phyloP scores from a whole-genome alignment of 306 rosid genomes.

The Spatholobus suberectus region DNA sequence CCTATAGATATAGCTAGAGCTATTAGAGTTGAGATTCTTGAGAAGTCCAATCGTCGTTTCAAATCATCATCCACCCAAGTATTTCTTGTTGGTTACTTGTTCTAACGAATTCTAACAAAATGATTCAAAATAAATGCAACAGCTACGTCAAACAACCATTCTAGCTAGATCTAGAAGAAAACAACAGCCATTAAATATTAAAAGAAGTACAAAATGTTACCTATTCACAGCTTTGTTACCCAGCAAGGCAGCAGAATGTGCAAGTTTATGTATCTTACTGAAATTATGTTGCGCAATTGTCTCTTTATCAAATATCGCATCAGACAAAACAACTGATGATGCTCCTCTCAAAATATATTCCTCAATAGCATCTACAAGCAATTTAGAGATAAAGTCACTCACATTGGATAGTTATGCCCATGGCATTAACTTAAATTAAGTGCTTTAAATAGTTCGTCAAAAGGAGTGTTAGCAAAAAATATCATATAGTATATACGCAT shows the following conservation, averaged over 20 bases:
- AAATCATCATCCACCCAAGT: neutral
- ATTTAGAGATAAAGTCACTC: conserved; percentile 17
- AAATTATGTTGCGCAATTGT: conserved; percentile 55
- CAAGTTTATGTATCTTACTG: conserved; percentile 66
- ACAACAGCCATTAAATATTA: conserved; percentile 1
- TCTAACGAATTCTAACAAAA: neutral
- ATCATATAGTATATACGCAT: neutral
- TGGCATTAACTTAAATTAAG: neutral
- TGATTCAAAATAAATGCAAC: neutral
- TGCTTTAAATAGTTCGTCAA: neutral
- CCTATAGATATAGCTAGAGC: neutral
- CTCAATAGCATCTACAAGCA: conserved; percentile 60
- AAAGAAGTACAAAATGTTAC: conserved; percentile 37
- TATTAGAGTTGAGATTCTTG: neutral
- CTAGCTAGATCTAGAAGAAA: neutral
- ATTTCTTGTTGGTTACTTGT: neutral
- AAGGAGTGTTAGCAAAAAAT: neutral
- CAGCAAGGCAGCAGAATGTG: conserved; percentile 62
- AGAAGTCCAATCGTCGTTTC: neutral
- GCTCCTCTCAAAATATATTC: conserved; percentile 79
- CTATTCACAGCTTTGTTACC: conserved; percentile 65
- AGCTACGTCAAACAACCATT: neutral
- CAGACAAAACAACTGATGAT: conserved; percentile 82
- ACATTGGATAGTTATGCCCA: conserved; percentile 2
- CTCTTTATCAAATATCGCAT: conserved; percentile 84